phyloP scores from a whole-genome alignment of 2,329 filamentous ascomycete genomes.

The Cladophialophora carrionii region DNA sequence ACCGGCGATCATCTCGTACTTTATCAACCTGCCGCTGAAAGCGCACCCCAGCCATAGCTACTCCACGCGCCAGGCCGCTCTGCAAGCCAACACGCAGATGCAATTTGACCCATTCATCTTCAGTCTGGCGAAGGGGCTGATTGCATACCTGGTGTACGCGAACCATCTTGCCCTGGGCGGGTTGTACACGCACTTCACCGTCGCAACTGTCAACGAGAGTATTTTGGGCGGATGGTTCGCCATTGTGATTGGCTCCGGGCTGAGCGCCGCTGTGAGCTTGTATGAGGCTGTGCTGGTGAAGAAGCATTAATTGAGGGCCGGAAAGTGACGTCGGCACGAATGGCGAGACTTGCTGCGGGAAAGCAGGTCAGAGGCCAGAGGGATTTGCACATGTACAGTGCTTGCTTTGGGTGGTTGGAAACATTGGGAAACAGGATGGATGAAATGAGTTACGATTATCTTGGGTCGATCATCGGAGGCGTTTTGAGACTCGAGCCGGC shows the following conservation, averaged over 20 bases:
- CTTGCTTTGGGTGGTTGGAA: conserved; percentile 8
- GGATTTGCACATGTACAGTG: conserved; percentile 22
- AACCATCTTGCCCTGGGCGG: conserved; percentile 49
- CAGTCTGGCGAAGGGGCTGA: conserved; percentile 82
- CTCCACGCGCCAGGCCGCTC: conserved; percentile 45
- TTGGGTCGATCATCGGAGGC: conserved; percentile 15
- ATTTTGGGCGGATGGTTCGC: conserved; percentile 48
- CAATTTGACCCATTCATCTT: conserved; percentile 83
- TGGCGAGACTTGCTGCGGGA: background rate
- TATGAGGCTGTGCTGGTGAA: conserved; percentile 52
- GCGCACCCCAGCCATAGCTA: conserved; percentile 41
- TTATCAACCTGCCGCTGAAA: conserved; percentile 79
- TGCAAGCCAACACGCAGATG: conserved; percentile 31
- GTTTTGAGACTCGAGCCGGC: background rate
- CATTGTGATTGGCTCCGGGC: conserved; percentile 48
- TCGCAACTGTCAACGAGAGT: conserved; percentile 45
- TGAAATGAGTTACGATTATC: conserved; percentile 29
- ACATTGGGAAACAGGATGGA: conserved; percentile 13
- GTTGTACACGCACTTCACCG: conserved; percentile 44
- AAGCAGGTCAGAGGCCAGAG: background rate
- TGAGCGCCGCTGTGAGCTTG: conserved; percentile 49
- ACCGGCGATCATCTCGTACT: conserved; percentile 76
- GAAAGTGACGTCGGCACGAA: background rate
- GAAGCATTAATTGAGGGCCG: conserved; percentile 35
- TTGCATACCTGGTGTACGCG: conserved; percentile 79